Evolutionary conservation across 495 filamentous ascomycete species (phyloP), one percentile per base, ranked within the genome.

Genomic region (Xylaria telfairii): DNA sequence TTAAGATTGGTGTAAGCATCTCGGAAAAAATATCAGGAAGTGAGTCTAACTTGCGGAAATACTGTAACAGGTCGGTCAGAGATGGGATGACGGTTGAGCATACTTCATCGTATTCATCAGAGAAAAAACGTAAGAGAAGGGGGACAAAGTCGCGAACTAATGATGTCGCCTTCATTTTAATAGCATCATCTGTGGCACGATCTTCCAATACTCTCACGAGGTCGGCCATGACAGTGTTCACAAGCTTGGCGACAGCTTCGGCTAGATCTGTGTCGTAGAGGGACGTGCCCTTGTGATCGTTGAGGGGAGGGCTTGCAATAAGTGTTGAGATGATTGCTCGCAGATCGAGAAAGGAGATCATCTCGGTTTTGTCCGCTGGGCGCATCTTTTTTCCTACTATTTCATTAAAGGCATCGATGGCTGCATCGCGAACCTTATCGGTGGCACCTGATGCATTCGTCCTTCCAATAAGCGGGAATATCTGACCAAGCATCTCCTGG

Each of bases 351-450:
- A 96, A 95, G 26, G 88, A 82, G 70, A 99, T 96, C 88, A 99
- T 90, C 71, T 96, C 91, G 42, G 95, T 89, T 85, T 99, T 99
- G 82, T 98, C 94, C 41, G 86, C 83, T 2, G 93, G 83, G 76
- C 92, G 93, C 96, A 99, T 99, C 83, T 98, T 98, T 86, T 99
- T 99, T 75, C 90, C 92, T 59, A 97, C 91, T 70, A 97, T 97
- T 81, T 98, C 94, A 10, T 93, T 96, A 78, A 99, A 92, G 44
- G 95, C 92, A 76, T 96, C 92, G 74, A 98, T 91, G 39, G 95
- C 95, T 5, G 93, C 91, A 81, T 96, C 92, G 53, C 93, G 87
- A 57, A 95, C 89, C 73, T 89, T 91, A 71, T 93, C 92, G 71
- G 93, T 89, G 63, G 77, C 81, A 62, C 76, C 82, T 10, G 71